Evolutionary conservation across 1,284 basidiomycete species (phyloP).

Genomic region (Polyporus tsugae): DNA sequence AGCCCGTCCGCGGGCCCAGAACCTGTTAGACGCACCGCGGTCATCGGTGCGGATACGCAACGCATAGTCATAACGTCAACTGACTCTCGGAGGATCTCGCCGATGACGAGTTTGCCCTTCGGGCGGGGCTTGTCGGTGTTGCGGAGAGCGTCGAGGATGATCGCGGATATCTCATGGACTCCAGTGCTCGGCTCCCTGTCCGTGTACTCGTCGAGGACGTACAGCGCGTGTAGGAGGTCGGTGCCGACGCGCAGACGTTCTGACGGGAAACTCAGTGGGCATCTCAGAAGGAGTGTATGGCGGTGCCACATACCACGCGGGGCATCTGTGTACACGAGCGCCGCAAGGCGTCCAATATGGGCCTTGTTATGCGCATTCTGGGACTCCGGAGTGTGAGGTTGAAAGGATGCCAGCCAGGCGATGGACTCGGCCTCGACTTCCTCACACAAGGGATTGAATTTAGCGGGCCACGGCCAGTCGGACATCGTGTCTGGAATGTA

Average conservation of each 20-base stretch:
- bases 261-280: background rate
- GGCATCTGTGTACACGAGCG: background rate
- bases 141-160: background rate
- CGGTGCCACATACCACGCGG: background rate
- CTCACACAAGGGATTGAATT: background rate
- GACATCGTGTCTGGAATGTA: background rate
- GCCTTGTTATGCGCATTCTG: background rate
- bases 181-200: background rate
- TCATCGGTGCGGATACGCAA: background rate
- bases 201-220: background rate
- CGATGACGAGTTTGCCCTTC: background rate
- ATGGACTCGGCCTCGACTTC: background rate
- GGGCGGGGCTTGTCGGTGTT: background rate
- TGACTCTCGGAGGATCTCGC: background rate
- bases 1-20: constrained; percentile 25
- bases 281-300: background rate
- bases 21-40: constrained; percentile 28
- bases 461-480: background rate
- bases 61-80: background rate
- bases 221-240: background rate
- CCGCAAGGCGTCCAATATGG: background rate
- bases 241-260: background rate
- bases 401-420: background rate
- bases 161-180: background rate
- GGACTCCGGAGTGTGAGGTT: background rate